Percentiles rank a stretch among this genome's conserved stretches.
phyloP scores from a whole-genome alignment of 2,329 filamentous ascomycete species.

The Fusarium siculi region DNA sequence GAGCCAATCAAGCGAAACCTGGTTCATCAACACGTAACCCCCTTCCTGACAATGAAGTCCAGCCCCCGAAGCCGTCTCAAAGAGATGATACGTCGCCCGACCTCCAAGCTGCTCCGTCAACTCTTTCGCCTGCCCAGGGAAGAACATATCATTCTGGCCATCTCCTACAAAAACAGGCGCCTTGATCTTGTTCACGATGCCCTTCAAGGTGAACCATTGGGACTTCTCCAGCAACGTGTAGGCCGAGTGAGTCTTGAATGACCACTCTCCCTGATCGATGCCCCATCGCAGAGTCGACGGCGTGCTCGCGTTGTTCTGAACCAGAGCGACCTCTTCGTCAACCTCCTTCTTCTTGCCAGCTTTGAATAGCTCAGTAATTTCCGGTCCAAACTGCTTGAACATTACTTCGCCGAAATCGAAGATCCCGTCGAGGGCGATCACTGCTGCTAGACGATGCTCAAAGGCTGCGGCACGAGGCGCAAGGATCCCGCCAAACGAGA shows the following conservation, averaged over 20 bases:
- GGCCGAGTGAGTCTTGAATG: conserved; percentile 13
- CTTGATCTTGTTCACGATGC: conserved; percentile 26
- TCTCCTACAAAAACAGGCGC: conserved; percentile 37
- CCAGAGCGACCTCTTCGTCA: neutral
- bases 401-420: conserved; percentile 3
- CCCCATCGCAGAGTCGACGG: conserved; percentile 5
- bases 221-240: neutral
- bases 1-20: conserved; percentile 18
- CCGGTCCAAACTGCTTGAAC: neutral
- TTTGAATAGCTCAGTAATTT: neutral
- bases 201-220: conserved; percentile 27
- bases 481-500: conserved; percentile 55
- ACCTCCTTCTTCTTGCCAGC: neutral
- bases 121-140: conserved; percentile 4
- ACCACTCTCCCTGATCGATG: conserved; percentile 12
- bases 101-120: neutral
- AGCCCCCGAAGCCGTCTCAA: neutral
- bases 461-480: conserved; percentile 55
- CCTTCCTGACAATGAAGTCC: conserved; percentile 18
- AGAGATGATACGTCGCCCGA: neutral
- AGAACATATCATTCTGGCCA: conserved; percentile 21
- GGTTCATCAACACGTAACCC: conserved; percentile 9
- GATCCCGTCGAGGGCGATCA: conserved; percentile 18
- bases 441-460: conserved; percentile 54
- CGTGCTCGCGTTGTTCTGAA: neutral